Conservation (phyloP, 257 asterid genomes). For the Anisodus acutangulus region DNA sequence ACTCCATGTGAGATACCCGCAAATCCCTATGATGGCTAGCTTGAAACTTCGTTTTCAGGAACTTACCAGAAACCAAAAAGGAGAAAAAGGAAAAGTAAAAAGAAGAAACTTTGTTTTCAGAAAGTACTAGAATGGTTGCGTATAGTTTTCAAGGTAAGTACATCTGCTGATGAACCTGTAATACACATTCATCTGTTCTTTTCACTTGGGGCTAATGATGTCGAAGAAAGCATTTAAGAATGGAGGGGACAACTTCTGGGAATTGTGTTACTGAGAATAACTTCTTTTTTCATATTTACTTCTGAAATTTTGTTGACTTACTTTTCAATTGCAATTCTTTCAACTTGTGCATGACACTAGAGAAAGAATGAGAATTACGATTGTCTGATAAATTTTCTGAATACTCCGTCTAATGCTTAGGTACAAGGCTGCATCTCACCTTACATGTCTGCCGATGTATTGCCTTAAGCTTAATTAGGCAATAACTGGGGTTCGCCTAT, state of each 20-base stretch:
- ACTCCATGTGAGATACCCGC: background rate
- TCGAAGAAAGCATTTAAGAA: background rate
- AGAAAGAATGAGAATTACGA: background rate
- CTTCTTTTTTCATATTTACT: background rate
- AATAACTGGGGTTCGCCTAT: background rate
- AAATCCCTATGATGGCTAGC: background rate
- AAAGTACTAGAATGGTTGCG: background rate
- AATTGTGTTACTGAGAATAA: background rate
- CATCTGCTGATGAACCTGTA: conserved; percentile 14
- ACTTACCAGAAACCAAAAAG: background rate
- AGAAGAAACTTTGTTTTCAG: background rate
- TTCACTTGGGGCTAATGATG: conserved; percentile 20
- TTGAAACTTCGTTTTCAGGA: background rate
- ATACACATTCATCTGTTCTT: background rate
- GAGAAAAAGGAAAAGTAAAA: background rate
- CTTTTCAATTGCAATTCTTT: background rate
- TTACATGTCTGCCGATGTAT: conserved; percentile 74
- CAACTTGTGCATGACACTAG: background rate
- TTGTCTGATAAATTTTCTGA: background rate
- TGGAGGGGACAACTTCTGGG: background rate
- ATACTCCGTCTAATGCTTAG: conserved; percentile 46
- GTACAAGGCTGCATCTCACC: conserved; percentile 88
- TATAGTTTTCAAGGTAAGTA: background rate
- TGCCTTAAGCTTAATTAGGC: conserved; percentile 52
- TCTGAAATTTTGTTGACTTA: conserved; percentile 17